phyloP scores from a whole-genome alignment of 495 filamentous ascomycete species.

The Neurospora tetraspora region DNA sequence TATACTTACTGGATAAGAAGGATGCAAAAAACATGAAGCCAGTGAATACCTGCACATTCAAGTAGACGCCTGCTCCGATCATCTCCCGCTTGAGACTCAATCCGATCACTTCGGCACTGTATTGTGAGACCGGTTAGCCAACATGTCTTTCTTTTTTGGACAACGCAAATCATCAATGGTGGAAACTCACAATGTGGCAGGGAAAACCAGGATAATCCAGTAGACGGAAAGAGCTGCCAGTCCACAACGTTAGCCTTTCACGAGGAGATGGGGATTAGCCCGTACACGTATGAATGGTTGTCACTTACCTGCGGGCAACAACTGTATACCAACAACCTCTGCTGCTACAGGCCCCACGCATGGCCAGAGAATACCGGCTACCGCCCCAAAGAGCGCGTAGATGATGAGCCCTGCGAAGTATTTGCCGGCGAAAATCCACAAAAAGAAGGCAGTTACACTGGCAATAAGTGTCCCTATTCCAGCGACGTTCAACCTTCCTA shows the following conservation, averaged over 20 bases:
- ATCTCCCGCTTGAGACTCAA: constrained; percentile 46
- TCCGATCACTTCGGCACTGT: constrained; percentile 57
- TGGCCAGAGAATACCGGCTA: constrained; percentile 68
- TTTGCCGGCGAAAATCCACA: constrained; percentile 59
- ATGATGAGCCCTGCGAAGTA: constrained; percentile 58
- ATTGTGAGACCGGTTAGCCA: not conserved
- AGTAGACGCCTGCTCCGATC: constrained; percentile 28
- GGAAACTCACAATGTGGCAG: constrained; percentile 49
- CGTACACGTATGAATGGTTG: not conserved
- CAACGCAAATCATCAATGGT: not conserved
- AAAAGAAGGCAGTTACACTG: constrained; percentile 49
- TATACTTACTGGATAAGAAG: constrained; percentile 27
- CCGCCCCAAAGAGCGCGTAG: constrained; percentile 59
- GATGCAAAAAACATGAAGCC: constrained; percentile 27
- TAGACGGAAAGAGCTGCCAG: constrained; percentile 51
- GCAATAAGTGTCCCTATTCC: constrained; percentile 47
- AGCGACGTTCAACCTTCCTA: constrained; percentile 62
- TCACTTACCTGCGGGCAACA: constrained; percentile 51
- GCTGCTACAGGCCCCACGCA: constrained; percentile 62
- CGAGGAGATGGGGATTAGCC: not conserved
- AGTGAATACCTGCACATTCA: constrained; percentile 32
- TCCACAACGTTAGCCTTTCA: not conserved
- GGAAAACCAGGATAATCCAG: constrained; percentile 65
- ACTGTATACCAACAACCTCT: constrained; percentile 64
- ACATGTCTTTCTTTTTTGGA: not conserved